A percentile compares a stretch with the other conserved stretches of the same genome.
Evolutionary conservation across 108 stramenopile genomes (phyloP).

Genomic region (Conticribra weissflogii): DNA sequence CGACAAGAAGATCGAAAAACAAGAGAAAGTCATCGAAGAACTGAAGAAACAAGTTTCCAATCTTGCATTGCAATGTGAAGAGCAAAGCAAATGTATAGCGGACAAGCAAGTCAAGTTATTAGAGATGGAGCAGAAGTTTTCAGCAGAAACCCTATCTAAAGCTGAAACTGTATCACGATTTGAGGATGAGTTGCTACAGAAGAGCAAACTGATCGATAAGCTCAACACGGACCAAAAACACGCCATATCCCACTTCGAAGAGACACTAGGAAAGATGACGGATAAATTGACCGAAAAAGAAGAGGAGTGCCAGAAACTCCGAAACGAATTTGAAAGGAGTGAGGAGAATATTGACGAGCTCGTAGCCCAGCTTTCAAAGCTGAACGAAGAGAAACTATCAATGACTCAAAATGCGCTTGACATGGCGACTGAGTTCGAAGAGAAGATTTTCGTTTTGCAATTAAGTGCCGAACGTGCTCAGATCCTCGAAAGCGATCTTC

Average conservation of each 20-base stretch:
- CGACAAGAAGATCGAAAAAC: background rate
- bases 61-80: constrained; percentile 4
- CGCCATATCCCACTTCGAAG: background rate
- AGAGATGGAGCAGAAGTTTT: constrained; percentile 1
- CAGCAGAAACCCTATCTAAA: background rate
- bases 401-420: constrained; percentile 14
- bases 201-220: background rate
- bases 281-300: background rate
- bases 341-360: background rate
- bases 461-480: constrained; percentile 2
- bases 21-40: constrained; percentile 1
- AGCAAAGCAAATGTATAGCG: background rate
- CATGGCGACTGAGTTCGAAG: constrained; percentile 15
- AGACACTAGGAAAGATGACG: background rate
- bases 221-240: background rate
- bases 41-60: background rate
- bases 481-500: background rate
- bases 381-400: constrained; percentile 6
- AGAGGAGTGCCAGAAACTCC: background rate
- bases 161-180: background rate
- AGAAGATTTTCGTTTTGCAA: constrained; percentile 7
- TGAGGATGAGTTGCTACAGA: constrained; percentile 4
- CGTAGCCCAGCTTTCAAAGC: background rate
- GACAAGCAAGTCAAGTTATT: constrained; percentile 4
- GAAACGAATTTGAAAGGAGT: background rate